These are phyloP conservation scores for Aspergillus caelatus DNA, from an alignment of 2,329 filamentous ascomycete species.

Conservation along the genomic window DNA sequence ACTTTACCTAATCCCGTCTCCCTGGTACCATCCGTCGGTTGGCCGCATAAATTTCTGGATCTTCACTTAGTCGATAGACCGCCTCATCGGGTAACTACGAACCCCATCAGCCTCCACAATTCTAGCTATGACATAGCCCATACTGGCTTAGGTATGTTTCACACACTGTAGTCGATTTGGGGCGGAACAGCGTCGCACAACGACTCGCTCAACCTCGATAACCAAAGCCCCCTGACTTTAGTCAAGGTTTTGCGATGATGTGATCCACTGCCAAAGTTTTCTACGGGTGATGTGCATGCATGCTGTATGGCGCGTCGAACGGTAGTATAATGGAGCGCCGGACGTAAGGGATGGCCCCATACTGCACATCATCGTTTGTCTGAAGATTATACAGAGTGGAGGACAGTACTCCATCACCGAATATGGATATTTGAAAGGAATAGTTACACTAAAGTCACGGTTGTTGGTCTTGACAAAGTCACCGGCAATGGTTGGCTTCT, in stretches of 20 bases:
- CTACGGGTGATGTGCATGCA: constrained; percentile 2
- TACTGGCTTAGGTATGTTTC: neutral
- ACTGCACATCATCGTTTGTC: constrained; percentile 2
- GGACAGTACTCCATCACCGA: neutral
- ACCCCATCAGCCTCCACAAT: constrained; percentile 2
- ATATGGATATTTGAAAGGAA: neutral
- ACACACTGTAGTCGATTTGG: neutral
- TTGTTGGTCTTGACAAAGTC: neutral
- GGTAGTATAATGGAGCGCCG: constrained; percentile 10
- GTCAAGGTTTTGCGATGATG: neutral
- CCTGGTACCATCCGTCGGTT: constrained; percentile 20
- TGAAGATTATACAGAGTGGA: constrained; percentile 7
- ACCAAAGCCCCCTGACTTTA: neutral
- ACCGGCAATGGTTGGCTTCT: constrained; percentile 6
- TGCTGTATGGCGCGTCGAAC: neutral
- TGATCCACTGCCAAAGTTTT: neutral
- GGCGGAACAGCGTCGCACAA: neutral
- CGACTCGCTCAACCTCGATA: neutral
- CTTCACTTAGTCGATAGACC: constrained; percentile 1
- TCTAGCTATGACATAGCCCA: neutral
- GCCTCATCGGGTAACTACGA: neutral
- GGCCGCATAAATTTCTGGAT: constrained; percentile 10
- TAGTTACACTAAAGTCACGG: neutral
- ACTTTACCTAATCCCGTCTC: constrained; percentile 22
- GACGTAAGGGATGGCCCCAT: constrained; percentile 22